A percentile compares a stretch with the other conserved stretches of the same genome.
Evolutionary conservation across 306 rosid species (phyloP).

Genomic region (Prunus dulcis): DNA sequence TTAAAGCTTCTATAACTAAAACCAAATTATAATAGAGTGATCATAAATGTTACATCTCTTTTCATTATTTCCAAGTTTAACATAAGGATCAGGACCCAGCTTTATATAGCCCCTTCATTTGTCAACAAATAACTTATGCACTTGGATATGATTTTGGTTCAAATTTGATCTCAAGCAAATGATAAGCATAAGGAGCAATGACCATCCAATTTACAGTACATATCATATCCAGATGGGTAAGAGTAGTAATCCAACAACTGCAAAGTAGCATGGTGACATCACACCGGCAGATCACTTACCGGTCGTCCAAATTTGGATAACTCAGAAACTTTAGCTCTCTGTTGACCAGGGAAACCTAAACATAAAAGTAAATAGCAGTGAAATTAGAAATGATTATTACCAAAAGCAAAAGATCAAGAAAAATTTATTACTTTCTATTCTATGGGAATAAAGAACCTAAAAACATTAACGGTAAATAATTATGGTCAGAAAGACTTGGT

Average conservation of each 20-base stretch:
- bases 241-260: conserved; percentile 4
- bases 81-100: neutral
- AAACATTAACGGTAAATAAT: neutral
- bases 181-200: neutral
- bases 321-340: conserved; percentile 68
- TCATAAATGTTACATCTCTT: neutral
- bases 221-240: neutral
- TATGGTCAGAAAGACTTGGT: neutral
- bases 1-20: neutral
- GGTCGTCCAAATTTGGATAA: conserved; percentile 89
- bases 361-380: conserved; percentile 20
- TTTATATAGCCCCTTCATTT: neutral
- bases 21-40: neutral
- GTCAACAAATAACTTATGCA: neutral
- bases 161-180: neutral
- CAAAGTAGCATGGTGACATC: conserved; percentile 13
- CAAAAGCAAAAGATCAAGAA: neutral
- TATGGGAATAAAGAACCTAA: neutral
- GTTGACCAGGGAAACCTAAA: conserved; percentile 79
- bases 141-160: neutral
- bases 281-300: conserved; percentile 47
- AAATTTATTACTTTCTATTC: neutral
- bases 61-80: neutral
- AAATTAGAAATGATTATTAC: neutral
- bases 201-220: neutral